Percentiles rank a stretch among this genome's conserved stretches.
These are phyloP conservation scores for Podospora australis DNA, from an alignment of 495 filamentous ascomycete genomes.

Conservation along the genomic window DNA sequence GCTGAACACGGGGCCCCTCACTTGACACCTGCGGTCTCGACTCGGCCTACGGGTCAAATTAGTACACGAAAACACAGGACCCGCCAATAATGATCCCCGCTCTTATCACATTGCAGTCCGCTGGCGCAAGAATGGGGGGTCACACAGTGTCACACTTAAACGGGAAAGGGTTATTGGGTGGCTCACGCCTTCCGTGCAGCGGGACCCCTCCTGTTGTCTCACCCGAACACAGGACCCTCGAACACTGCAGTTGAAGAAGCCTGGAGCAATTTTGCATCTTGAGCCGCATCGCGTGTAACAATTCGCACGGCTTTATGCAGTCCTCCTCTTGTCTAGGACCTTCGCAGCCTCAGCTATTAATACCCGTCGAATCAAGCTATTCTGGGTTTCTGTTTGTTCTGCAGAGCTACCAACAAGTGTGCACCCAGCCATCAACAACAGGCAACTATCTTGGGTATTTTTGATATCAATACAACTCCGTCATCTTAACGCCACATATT, in stretches of 20 bases:
- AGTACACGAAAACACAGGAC: conserved; percentile 18
- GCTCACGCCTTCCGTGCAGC: conserved; percentile 24
- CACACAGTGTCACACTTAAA: conserved; percentile 9
- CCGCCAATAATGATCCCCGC: conserved; percentile 18
- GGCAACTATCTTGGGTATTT: background rate
- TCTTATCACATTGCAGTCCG: conserved; percentile 27
- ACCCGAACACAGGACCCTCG: conserved; percentile 19
- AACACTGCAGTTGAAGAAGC: background rate
- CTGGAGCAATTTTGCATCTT: conserved; percentile 9
- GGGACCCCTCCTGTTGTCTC: conserved; percentile 19
- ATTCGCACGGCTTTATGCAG: background rate
- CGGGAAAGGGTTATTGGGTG: conserved; percentile 19
- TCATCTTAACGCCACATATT: background rate
- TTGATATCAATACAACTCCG: no score
- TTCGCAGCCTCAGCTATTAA: no score
- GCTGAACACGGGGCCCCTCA: conserved; percentile 20
- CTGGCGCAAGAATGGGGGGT: conserved; percentile 15
- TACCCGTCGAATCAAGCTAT: no score
- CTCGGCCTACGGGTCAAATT: conserved; percentile 19
- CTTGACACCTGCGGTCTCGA: conserved; percentile 14
- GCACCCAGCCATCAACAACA: background rate
- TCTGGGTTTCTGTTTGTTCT: no score
- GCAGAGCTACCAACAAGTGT: no score
- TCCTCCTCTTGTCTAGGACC: background rate
- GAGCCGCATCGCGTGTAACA: conserved; percentile 19